Evolutionary conservation across 2,329 filamentous ascomycete species (phyloP).

Genomic region (Endocalyx cinctus): DNA sequence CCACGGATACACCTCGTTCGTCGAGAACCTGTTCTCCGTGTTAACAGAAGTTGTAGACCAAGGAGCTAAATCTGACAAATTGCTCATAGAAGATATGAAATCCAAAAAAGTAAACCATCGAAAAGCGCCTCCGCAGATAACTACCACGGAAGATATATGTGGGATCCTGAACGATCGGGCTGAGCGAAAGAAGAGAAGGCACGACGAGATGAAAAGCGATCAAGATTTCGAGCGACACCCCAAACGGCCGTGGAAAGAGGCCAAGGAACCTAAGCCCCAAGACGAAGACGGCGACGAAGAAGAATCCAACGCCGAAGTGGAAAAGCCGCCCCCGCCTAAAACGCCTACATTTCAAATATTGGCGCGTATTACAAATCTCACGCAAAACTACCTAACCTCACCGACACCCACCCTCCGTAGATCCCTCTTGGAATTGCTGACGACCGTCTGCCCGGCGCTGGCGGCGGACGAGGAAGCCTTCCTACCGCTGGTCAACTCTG

Average conservation of each 20-base stretch:
- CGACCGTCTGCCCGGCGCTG: slow-evolving; percentile 67
- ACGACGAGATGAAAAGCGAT: slow-evolving; percentile 27
- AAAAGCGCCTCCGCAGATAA: slow-evolving; percentile 29
- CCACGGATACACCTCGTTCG: slow-evolving; percentile 83
- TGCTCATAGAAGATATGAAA: slow-evolving; percentile 41
- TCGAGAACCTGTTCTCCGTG: slow-evolving; percentile 79
- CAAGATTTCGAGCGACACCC: slow-evolving; percentile 28
- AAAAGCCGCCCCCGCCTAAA: slow-evolving; percentile 58
- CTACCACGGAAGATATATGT: slow-evolving; percentile 41
- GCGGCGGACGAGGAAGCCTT: slow-evolving; percentile 76
- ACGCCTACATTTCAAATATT: slow-evolving; percentile 79
- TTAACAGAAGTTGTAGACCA: slow-evolving; percentile 80
- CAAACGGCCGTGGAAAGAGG: slow-evolving; percentile 30
- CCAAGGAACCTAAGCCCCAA: slow-evolving; percentile 22
- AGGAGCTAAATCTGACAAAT: slow-evolving; percentile 57
- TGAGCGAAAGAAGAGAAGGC: slow-evolving; percentile 33
- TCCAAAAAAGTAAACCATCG: slow-evolving; percentile 35
- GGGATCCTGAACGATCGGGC: slow-evolving; percentile 61
- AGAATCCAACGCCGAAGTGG: slow-evolving; percentile 26
- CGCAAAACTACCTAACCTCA: slow-evolving; percentile 86
- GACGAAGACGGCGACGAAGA: slow-evolving; percentile 31
- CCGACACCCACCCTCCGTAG: slow-evolving; percentile 74
- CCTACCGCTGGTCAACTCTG: slow-evolving; percentile 79
- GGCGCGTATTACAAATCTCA: slow-evolving; percentile 73
- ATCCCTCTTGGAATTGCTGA: slow-evolving; percentile 72